phyloP scores from a whole-genome alignment of 2,329 filamentous ascomycete species.

The Penicillium sclerotigenum region DNA sequence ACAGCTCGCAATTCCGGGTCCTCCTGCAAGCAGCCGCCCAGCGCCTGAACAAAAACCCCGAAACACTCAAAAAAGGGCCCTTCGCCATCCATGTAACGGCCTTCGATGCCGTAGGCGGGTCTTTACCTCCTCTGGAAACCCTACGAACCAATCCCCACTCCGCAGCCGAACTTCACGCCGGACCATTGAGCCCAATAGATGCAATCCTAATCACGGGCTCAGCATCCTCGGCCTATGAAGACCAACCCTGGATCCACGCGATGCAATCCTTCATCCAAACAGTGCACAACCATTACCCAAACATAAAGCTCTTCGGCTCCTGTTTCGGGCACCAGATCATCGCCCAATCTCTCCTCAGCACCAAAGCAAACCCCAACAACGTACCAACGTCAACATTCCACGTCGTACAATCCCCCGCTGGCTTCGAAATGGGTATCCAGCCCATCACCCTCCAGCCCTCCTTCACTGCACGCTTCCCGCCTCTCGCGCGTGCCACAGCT shows the following conservation, averaged over 20 bases:
- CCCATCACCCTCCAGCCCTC: conserved; percentile 22
- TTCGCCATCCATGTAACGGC: conserved; percentile 30
- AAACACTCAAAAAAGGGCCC: conserved; percentile 4
- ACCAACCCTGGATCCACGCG: conserved; percentile 24
- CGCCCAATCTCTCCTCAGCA: conserved; percentile 26
- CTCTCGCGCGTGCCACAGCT: not conserved
- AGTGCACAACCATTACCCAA: conserved; percentile 25
- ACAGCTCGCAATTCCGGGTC: conserved; percentile 35
- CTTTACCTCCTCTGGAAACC: conserved; percentile 25
- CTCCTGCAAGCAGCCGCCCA: conserved; percentile 32
- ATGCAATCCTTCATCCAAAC: conserved; percentile 25
- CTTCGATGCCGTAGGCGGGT: conserved; percentile 34
- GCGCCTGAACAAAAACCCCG: conserved; percentile 22
- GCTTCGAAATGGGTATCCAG: conserved; percentile 33
- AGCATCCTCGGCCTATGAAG: conserved; percentile 23
- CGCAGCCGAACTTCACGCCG: conserved; percentile 4
- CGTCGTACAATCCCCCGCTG: conserved; percentile 21
- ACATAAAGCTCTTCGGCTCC: conserved; percentile 33
- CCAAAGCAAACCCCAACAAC: not conserved
- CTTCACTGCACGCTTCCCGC: conserved; percentile 18
- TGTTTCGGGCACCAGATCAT: conserved; percentile 37
- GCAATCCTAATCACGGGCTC: conserved; percentile 33
- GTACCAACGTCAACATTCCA: conserved; percentile 6
- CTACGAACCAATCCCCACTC: conserved; percentile 18
- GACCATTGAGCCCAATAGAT: conserved; percentile 22